phyloP scores from a whole-genome alignment of 2,329 filamentous ascomycete species.

The Fusarium chlamydosporum region DNA sequence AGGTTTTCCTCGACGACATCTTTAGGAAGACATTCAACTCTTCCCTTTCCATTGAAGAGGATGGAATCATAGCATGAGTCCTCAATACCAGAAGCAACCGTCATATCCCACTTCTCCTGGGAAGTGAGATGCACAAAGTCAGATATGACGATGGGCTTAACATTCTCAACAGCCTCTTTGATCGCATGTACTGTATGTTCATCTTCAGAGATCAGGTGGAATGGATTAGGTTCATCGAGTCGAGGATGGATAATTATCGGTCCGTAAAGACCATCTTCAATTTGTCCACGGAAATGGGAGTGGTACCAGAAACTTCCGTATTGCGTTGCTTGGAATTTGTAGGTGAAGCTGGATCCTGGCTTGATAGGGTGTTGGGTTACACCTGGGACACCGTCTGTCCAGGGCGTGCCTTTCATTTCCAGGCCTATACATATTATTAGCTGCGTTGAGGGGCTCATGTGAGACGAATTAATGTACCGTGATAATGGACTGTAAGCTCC shows the following conservation, averaged over 20 bases:
- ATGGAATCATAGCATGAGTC: conserved; percentile 71
- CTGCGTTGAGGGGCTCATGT: accelerated
- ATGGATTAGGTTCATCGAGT: conserved; percentile 58
- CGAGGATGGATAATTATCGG: conserved; percentile 65
- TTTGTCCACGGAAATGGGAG: conserved; percentile 67
- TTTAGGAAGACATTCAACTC: conserved; percentile 64
- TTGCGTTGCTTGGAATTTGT: conserved; percentile 68
- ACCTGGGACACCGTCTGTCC: conserved; percentile 73
- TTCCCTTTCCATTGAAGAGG: conserved; percentile 73
- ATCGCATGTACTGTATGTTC: conserved; percentile 60
- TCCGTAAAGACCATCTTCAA: conserved; percentile 73
- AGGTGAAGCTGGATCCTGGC: conserved; percentile 63
- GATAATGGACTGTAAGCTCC: conserved; percentile 65
- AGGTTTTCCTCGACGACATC: conserved; percentile 60
- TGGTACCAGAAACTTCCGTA: conserved; percentile 75
- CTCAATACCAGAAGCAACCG: conserved; percentile 62
- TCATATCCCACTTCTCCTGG: conserved; percentile 61
- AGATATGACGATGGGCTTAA: conserved; percentile 65
- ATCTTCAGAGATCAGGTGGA: conserved; percentile 60
- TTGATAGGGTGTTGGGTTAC: conserved; percentile 67
- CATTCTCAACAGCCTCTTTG: conserved; percentile 62
- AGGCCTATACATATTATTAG: conserved; percentile 55
- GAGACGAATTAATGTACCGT: conserved; percentile 55
- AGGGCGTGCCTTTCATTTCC: conserved; percentile 66
- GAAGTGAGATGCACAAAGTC: conserved; percentile 71